These are phyloP conservation scores for Neotropicomus parvogracilis DNA, from an alignment of 1,284 basidiomycete genomes.

Conservation along the genomic window DNA sequence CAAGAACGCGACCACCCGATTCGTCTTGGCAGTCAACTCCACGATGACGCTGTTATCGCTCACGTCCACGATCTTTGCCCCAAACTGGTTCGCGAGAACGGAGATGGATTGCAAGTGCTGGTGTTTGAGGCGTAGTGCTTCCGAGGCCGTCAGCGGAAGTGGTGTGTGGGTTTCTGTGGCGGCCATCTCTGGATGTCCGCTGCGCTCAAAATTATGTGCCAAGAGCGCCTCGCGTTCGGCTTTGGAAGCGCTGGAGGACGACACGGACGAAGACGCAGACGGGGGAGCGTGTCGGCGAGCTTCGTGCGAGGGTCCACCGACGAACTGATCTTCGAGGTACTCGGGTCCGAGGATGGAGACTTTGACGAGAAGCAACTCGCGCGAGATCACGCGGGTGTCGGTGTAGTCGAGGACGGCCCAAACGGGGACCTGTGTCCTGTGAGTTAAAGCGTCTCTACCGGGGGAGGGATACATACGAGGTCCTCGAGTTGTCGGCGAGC, in stretches of 20 bases:
- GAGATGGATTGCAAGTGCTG: slow-evolving; percentile 87
- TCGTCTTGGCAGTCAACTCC: slow-evolving; percentile 91
- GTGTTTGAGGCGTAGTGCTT: slow-evolving; percentile 87
- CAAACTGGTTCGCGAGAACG: slow-evolving; percentile 84
- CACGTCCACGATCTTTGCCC: slow-evolving; percentile 92
- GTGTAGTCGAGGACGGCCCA: slow-evolving; percentile 98
- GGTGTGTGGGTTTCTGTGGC: slow-evolving; percentile 28
- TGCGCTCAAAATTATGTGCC: slow-evolving; percentile 73
- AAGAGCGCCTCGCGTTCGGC: slow-evolving; percentile 66
- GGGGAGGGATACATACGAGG: slow-evolving; percentile 55
- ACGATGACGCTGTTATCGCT: slow-evolving; percentile 93
- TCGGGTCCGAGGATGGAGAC: slow-evolving; percentile 97
- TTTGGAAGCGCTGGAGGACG: slow-evolving; percentile 43
- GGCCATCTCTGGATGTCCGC: slow-evolving; percentile 38
- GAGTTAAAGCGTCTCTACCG: background rate
- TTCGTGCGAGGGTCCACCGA: slow-evolving; percentile 78
- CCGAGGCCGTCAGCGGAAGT: slow-evolving; percentile 63
- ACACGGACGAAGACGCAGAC: background rate
- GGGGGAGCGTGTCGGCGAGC: slow-evolving; percentile 41
- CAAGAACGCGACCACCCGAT: slow-evolving; percentile 90
- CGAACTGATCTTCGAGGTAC: slow-evolving; percentile 88
- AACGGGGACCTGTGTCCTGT: slow-evolving; percentile 73
- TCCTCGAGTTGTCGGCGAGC: slow-evolving; percentile 92
- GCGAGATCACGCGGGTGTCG: slow-evolving; percentile 82
- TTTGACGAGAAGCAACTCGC: slow-evolving; percentile 87